phyloP scores from a whole-genome alignment of 345 rosid species.

The Psidium friedrichsthalianum region DNA sequence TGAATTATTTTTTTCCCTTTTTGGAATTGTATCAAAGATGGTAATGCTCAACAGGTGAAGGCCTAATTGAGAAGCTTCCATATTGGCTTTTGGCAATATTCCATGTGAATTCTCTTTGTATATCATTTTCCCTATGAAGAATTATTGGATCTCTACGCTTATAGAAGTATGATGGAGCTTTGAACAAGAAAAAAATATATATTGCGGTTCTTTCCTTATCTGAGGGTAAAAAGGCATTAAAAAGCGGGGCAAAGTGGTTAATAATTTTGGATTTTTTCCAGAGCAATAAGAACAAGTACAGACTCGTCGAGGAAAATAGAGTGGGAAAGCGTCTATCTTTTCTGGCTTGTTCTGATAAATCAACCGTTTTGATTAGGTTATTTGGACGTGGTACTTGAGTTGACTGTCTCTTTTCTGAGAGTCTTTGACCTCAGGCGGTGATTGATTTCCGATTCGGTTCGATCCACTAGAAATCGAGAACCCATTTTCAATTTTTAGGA shows the following conservation, averaged over 20 bases:
- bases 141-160: neutral
- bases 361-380: neutral
- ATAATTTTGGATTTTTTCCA: neutral
- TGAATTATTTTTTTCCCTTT: neutral
- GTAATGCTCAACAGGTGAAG: neutral
- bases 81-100: neutral
- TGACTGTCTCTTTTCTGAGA: neutral
- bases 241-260: neutral
- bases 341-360: neutral
- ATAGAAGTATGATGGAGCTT: neutral
- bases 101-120: neutral
- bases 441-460: no score
- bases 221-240: neutral
- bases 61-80: neutral
- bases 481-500: no score
- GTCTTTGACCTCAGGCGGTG: no score
- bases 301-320: neutral
- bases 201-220: neutral
- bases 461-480: no score
- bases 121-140: neutral
- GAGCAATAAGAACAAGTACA: neutral
- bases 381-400: neutral
- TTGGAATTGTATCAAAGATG: neutral
- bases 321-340: neutral
- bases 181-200: neutral